A percentile compares a stretch with the other conserved stretches of the same genome.
These are phyloP conservation scores for Gaertneriomyces sp. DNA, from an alignment of 192 early-diverging fungal genomes.

Conservation along the genomic window DNA sequence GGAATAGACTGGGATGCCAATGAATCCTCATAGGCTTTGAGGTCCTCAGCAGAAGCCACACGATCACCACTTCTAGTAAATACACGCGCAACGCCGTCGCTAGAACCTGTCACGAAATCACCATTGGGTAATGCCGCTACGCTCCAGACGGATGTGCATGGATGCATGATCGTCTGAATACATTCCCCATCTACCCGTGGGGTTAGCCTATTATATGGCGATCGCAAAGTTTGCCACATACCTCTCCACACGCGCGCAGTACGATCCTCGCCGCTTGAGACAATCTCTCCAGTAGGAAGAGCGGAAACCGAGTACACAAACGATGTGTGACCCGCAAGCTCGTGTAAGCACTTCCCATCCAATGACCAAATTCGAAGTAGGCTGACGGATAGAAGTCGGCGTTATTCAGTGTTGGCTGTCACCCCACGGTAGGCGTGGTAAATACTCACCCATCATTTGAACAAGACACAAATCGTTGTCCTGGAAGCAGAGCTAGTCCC, in stretches of 20 bases:
- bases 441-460: slow-evolving; percentile 75
- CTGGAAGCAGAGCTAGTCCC: slow-evolving; percentile 60
- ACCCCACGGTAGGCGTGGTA: not conserved
- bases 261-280: slow-evolving; percentile 93
- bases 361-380: slow-evolving; percentile 79
- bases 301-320: slow-evolving; percentile 83
- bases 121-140: slow-evolving; percentile 74
- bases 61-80: slow-evolving; percentile 70
- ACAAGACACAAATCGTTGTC: slow-evolving; percentile 75
- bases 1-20: slow-evolving; percentile 31
- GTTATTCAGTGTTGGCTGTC: not conserved
- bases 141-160: slow-evolving; percentile 90
- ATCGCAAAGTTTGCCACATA: slow-evolving; percentile 11
- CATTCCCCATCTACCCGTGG: slow-evolving; percentile 50
- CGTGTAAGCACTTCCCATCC: slow-evolving; percentile 65
- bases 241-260: slow-evolving; percentile 81
- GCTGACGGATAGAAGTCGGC: slow-evolving; percentile 33
- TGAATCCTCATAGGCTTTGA: slow-evolving; percentile 34
- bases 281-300: slow-evolving; percentile 72
- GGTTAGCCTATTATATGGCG: not conserved
- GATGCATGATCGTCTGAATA: slow-evolving; percentile 79
- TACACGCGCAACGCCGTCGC: slow-evolving; percentile 76
- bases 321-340: slow-evolving; percentile 81
- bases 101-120: slow-evolving; percentile 78
- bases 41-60: slow-evolving; percentile 46